phyloP scores from a whole-genome alignment of 2,329 filamentous ascomycete genomes.

The Penicillium hesseltinei region DNA sequence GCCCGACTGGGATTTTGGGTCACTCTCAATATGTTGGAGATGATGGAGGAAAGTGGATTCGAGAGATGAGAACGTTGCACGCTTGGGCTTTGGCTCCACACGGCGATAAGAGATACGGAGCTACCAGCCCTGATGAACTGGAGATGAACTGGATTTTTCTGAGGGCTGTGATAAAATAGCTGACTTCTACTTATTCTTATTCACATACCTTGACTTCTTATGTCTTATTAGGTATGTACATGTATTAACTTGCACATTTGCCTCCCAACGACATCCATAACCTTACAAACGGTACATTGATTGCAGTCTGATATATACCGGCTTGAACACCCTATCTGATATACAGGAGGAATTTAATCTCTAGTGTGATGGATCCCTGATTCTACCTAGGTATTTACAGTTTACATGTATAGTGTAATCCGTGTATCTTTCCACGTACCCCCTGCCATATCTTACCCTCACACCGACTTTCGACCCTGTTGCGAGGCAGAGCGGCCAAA shows the following conservation, averaged over 20 bases:
- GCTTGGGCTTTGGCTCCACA: constrained; percentile 20
- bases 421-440: no score
- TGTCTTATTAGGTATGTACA: background rate
- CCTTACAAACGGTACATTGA: background rate
- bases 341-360: no score
- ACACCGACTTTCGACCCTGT: no score
- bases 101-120: constrained; percentile 28
- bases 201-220: background rate
- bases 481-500: no score
- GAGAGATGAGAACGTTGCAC: constrained; percentile 18
- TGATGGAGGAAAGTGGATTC: constrained; percentile 4
- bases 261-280: background rate
- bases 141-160: background rate
- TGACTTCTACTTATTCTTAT: background rate
- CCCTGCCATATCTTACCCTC: no score
- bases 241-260: background rate
- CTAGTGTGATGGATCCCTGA: no score
- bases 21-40: background rate
- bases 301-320: no score
- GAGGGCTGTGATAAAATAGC: background rate
- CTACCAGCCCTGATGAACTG: constrained; percentile 1
- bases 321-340: no score
- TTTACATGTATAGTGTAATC: no score
- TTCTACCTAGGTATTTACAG: no score
- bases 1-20: constrained; percentile 21